Percentiles rank a stretch among this genome's conserved stretches.
Evolutionary conservation across 805 yeast species (phyloP).

Genomic region (Alloascoidea africana): DNA sequence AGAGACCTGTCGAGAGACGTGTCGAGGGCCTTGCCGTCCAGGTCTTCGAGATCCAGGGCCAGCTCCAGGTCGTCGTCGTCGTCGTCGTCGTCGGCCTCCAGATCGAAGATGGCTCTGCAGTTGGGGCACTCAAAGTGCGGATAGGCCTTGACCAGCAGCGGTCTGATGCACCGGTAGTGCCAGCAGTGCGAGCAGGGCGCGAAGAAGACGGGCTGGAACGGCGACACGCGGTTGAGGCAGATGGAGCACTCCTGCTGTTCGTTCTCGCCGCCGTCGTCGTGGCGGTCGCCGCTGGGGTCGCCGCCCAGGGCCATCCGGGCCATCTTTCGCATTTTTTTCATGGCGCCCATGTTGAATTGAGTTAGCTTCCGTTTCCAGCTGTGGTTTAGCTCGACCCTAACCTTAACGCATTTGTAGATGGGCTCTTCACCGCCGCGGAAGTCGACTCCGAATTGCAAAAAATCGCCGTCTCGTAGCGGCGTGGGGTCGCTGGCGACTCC

Average conservation of each 20-base stretch:
- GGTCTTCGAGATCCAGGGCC: too few species aligned
- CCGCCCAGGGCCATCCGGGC: too few species aligned
- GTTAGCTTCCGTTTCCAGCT: slow-evolving; percentile 79
- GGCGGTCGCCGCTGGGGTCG: neutral
- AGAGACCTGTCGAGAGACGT: too few species aligned
- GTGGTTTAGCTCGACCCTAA: slow-evolving; percentile 77
- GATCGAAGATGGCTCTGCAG: slow-evolving; percentile 82
- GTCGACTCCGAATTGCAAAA: slow-evolving; percentile 87
- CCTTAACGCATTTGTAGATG: slow-evolving; percentile 84
- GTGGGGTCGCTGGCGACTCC: slow-evolving; percentile 51
- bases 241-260: slow-evolving; percentile 62
- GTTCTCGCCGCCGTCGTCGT: neutral
- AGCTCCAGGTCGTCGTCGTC: too few species aligned
- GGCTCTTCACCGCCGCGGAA: slow-evolving; percentile 94
- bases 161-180: slow-evolving; percentile 92
- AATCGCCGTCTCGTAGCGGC: slow-evolving; percentile 69
- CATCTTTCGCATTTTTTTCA: slow-evolving; percentile 54
- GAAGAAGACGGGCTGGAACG: slow-evolving; percentile 81
- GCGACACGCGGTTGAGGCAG: slow-evolving; percentile 67
- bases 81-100: slow-evolving; percentile 86
- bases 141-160: slow-evolving; percentile 70
- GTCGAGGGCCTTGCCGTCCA: too few species aligned
- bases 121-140: slow-evolving; percentile 95
- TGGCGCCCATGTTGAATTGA: slow-evolving; percentile 65
- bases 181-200: slow-evolving; percentile 93